Base-by-base conservation (phyloP, 148 eudicot species). In the Fagopyrum tataricum region DNA sequence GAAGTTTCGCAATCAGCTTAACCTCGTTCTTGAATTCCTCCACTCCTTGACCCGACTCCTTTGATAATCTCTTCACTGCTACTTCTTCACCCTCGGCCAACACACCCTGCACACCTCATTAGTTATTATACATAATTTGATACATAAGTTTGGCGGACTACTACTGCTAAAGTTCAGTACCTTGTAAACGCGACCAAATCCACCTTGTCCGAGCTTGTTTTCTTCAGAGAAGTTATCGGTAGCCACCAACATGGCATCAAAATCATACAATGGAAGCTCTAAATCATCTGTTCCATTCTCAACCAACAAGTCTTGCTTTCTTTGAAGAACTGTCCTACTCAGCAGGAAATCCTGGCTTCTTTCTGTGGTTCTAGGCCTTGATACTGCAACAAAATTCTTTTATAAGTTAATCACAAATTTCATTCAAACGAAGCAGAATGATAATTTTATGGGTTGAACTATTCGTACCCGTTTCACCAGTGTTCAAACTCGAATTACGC, bases 161-260 rank as follows among this genome's bases (percentile, higher is more conserved):
- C 2, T 31, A 3, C 2, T 31, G 2, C 37, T 31, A 31, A 31
- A 44, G 47, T 4, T 44, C 4, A 56, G 4, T 72, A 84, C 93
- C 83, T 84, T 86, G 70, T 84, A 89, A 80, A 89, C 93, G 24
- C 69, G 41, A 43, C 93, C 93, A 71, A 89, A 89, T 41, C 93
- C 89, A 18, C 93, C 93, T 76, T 84, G 82, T 2, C 93, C 93
- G 1, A 89, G 80, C 77, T 80, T 84, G 56, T 86, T 86, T 26
- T 71, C 82, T 1, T 67, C 70, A 5, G 82, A 76, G 76, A 89
- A 89, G 49, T 78, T 70, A 24, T 85, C 61, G 3, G 93, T 89
- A n/a, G 93, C 93, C 31, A 44, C 26, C 48, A 72, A 68, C 7
- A 89, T 56, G 18, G 82, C 72, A 5, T 62, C 68, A 18, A 83